These are phyloP conservation scores for Chlamydomonas schloesseri DNA, from an alignment of 139 green algal genomes.

Conservation along the genomic window DNA sequence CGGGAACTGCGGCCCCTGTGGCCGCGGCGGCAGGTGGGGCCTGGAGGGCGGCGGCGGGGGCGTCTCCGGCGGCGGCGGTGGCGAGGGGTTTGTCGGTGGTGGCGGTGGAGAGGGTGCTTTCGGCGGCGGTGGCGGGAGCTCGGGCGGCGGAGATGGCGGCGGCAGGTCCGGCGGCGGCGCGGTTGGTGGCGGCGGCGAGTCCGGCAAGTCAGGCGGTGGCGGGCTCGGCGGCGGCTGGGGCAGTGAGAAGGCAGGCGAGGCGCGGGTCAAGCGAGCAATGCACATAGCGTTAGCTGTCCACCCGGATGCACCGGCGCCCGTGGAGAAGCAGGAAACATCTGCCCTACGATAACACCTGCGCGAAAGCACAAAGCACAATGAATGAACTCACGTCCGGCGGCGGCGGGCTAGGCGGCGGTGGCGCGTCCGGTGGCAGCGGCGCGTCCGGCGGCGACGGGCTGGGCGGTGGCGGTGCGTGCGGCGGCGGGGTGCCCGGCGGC, in stretches of 20 bases:
- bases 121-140: neutral
- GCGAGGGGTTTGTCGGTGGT: neutral
- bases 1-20: neutral
- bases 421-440: too few relatives aligned
- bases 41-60: neutral
- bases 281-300: too few relatives aligned
- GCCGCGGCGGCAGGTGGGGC: neutral
- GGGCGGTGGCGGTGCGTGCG: too few relatives aligned
- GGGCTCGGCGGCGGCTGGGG: neutral
- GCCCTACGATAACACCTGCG: too few relatives aligned
- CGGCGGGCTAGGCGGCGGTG: neutral
- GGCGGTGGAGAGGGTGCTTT: neutral
- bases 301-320: too few relatives aligned
- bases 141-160: neutral
- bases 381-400: neutral
- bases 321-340: too few relatives aligned
- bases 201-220: neutral
- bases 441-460: too few relatives aligned
- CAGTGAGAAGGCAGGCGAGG: neutral
- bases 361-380: neutral
- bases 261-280: too few relatives aligned
- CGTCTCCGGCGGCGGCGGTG: neutral
- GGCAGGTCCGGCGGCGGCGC: neutral
- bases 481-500: too few relatives aligned
- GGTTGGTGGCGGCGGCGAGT: neutral